Evolutionary conservation across 139 green algal species (phyloP), one percentile per base, ranked within the genome.

Genomic region (Chlamydomonas asymmetrica): DNA sequence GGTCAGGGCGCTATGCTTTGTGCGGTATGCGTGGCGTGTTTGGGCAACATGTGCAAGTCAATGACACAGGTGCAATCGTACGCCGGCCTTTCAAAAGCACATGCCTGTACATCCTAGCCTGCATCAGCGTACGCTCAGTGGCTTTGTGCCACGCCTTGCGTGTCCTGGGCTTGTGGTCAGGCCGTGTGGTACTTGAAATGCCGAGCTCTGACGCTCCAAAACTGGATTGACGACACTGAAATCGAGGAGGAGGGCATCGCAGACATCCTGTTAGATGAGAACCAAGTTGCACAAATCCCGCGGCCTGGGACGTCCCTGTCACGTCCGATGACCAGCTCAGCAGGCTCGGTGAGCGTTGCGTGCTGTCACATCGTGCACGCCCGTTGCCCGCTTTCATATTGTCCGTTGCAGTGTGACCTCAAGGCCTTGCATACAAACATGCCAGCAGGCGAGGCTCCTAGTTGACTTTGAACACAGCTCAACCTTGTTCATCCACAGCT

Each of bases 201-300:
- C 27, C 79, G 91, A 0, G 90, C 91, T 0, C 79, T 94, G 20
- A 94, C 90, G 2, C 37, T 92, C 25, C 90, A 91, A 52, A 88
- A 90, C 69, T 96, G 88, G 88, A 89, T 96, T 8, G 88, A 96
- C 80, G 91, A 96, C 71, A 93, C 85, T 8, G 91, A 96, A 35
- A 80, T 94, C 3, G 90, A 94, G 67, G 91, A 94, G 64, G 90
- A 94, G 85, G 87, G 87, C 27, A 75, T 92, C 43, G 87, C 82
- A 38, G 91, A 96, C 50, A 7, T 88, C 39, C 72, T 95, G 37
- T 76, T 95, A 80, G 91, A 95, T 71, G 88, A 93, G 57, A 76
- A 93, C 75, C 79, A 87, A 32, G 77, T 84, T 13, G 84, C 88
- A 1, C 74, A 88, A 37, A 83, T 88, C 66, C 81, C 89, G 25